These are phyloP conservation scores for Limnanthes douglasii DNA, from an alignment of 345 rosid genomes.

Conservation along the genomic window DNA sequence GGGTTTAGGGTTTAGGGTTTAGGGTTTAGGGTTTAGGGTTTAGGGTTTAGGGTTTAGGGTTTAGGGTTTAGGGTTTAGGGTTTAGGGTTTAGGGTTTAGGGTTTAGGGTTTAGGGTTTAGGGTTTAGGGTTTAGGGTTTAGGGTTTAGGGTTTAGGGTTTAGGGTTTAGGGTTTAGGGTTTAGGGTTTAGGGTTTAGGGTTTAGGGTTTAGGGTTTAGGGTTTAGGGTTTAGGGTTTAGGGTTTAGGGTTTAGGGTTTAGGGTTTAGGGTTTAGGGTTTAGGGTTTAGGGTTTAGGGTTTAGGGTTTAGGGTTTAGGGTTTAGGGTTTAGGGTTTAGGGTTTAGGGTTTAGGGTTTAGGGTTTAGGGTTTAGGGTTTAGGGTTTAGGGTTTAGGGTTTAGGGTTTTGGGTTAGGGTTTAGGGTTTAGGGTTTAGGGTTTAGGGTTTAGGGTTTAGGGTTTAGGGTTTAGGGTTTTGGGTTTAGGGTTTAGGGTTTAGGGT, in stretches of 20 bases:
- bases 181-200: slow-evolving; percentile 1
- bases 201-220: slow-evolving; percentile 6
- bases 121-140: not conserved
- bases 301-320: not conserved
- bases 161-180: not conserved
- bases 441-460: slow-evolving; percentile 11
- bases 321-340: slow-evolving; percentile 8
- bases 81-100: slow-evolving; percentile 12
- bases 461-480: too few relatives aligned
- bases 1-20: too few relatives aligned
- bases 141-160: slow-evolving; percentile 12
- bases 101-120: slow-evolving; percentile 11
- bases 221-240: slow-evolving; percentile 5
- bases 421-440: slow-evolving; percentile 11
- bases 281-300: slow-evolving; percentile 3
- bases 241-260: slow-evolving; percentile 6
- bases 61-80: slow-evolving; percentile 11
- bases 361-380: slow-evolving; percentile 11
- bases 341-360: slow-evolving; percentile 7
- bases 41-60: too few relatives aligned
- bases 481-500: too few relatives aligned
- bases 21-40: too few relatives aligned
- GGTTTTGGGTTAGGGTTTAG: slow-evolving; percentile 9
- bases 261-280: too few relatives aligned
- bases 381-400: slow-evolving; percentile 4